Evolutionary conservation across 306 rosid genomes (phyloP), one percentile per base, ranked within the genome.

Genomic region (Citrullus mucosospermus): DNA sequence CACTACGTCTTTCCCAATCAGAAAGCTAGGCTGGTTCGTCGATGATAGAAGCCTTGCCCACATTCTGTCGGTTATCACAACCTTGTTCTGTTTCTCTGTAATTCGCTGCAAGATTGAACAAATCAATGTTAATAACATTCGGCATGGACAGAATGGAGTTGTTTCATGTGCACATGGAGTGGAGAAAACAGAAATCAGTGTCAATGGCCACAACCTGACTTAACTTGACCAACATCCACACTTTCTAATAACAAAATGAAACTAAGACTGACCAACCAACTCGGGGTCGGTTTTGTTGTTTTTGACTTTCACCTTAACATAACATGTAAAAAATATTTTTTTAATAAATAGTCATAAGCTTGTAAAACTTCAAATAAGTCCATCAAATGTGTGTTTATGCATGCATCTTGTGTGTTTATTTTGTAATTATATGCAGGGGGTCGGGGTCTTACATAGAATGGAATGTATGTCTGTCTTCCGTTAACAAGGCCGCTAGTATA

Each of bases 21-120:
- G 75, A 80, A 95, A 95, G 78, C 99, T 92, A 0, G 99, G 99
- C 76, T 95, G 97, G 79, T 95, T 90, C 14, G 99, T 95, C 9
- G 99, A 95, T 46, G 97, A 95, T 75, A 95, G 85, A 58, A 95
- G 89, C 91, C 99, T 85, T 11, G 99, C 99, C 98, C 99, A 95
- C 99, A 91, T 92, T 85, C 96, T 89, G 75, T 92, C 99, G 5
- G 97, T 90, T 79, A 92, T 95, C 88, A 92, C 99, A 13, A 95
- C 99, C 9, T 87, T 78, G 85, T 90, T 87, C 79, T 63, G 91
- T 46, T 76, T 86, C 85, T 95, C 97, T 0, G 58, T 90, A 67
- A 95, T 88, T 87, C 91, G 84, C 99, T 95, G 93, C 88, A 80
- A 48, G 38, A 50, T 36, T 9, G 1, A 22, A 17, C 46, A 38